phyloP scores from a whole-genome alignment of 2,329 filamentous ascomycete genomes.

The Nothomitra cinnamomea region DNA sequence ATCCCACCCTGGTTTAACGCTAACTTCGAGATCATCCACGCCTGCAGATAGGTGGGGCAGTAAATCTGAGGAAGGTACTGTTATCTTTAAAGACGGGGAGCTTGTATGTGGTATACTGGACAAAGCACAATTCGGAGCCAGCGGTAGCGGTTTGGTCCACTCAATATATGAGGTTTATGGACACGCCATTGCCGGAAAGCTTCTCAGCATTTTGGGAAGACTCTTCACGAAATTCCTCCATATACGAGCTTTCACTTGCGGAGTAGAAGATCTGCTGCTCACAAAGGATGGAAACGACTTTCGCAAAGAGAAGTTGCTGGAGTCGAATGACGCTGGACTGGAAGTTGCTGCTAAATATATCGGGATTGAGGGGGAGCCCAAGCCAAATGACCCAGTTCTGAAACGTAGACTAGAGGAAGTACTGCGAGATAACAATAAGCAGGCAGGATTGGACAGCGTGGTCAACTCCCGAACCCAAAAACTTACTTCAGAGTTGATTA shows the following conservation, averaged over 20 bases:
- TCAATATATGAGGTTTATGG: slow-evolving; percentile 89
- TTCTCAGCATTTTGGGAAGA: slow-evolving; percentile 77
- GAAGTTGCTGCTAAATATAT: slow-evolving; percentile 79
- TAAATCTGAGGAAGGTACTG: slow-evolving; percentile 58
- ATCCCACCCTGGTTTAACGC: slow-evolving; percentile 58
- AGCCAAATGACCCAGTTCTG: slow-evolving; percentile 44
- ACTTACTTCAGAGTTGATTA: slow-evolving; percentile 65
- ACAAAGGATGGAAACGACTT: slow-evolving; percentile 60
- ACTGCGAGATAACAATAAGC: slow-evolving; percentile 77
- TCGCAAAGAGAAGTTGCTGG: slow-evolving; percentile 50
- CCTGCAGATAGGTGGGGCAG: slow-evolving; percentile 65
- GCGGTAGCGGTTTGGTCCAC: slow-evolving; percentile 73
- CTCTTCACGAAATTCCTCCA: slow-evolving; percentile 78
- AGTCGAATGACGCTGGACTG: slow-evolving; percentile 53
- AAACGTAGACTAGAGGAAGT: slow-evolving; percentile 72
- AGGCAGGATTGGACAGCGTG: slow-evolving; percentile 74
- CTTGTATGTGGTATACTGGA: slow-evolving; percentile 84
- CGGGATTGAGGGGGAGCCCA: slow-evolving; percentile 50
- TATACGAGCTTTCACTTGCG: slow-evolving; percentile 91
- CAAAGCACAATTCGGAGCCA: slow-evolving; percentile 86
- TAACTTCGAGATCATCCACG: slow-evolving; percentile 65
- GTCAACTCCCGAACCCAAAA: slow-evolving; percentile 54
- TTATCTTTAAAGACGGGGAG: slow-evolving; percentile 74
- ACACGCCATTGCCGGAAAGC: slow-evolving; percentile 65
- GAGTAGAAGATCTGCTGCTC: slow-evolving; percentile 86